Evolutionary conservation across 805 yeast species (phyloP).

Genomic region (Candida mattraensis): DNA sequence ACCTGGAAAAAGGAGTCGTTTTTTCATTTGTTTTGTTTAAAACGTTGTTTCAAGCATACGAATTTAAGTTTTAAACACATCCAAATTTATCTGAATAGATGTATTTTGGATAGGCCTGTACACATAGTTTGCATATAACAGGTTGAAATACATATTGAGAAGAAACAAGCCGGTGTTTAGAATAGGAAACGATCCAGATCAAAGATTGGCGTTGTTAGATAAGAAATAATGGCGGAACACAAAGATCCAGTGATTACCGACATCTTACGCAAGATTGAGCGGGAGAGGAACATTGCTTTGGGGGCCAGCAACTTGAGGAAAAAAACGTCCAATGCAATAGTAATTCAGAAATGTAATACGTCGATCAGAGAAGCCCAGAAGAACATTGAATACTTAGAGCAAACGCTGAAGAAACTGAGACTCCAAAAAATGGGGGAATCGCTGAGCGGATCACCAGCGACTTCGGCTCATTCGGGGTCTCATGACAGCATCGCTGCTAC

Average conservation of each 20-base stretch:
- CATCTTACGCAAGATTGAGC: constrained; percentile 79
- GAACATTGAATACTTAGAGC: constrained; percentile 85
- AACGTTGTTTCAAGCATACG: too few relatives aligned
- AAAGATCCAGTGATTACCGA: constrained; percentile 52
- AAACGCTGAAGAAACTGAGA: constrained; percentile 64
- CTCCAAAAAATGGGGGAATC: constrained; percentile 29
- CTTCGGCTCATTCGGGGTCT: constrained; percentile 3
- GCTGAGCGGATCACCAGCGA: constrained; percentile 3
- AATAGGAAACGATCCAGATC: constrained; percentile 8
- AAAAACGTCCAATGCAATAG: constrained; percentile 75
- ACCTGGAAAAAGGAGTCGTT: constrained; percentile 5
- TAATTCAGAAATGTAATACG: constrained; percentile 87
- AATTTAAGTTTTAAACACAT: too few relatives aligned
- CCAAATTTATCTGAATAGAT: too few relatives aligned
- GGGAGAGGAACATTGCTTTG: constrained; percentile 82
- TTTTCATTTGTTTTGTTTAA: constrained; percentile 10
- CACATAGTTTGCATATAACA: too few relatives aligned
- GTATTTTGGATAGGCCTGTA: too few relatives aligned
- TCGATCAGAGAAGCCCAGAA: constrained; percentile 89
- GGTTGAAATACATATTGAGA: too few relatives aligned
- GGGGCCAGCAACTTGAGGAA: constrained; percentile 83
- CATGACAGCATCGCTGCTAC: constrained; percentile 3
- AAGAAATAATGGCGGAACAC: constrained; percentile 22
- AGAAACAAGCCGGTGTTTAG: too few relatives aligned
- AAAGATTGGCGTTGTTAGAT: constrained; percentile 10